Evolutionary conservation across 2,329 filamentous ascomycete species (phyloP).

Genomic region (Colletotrichum tanaceti): DNA sequence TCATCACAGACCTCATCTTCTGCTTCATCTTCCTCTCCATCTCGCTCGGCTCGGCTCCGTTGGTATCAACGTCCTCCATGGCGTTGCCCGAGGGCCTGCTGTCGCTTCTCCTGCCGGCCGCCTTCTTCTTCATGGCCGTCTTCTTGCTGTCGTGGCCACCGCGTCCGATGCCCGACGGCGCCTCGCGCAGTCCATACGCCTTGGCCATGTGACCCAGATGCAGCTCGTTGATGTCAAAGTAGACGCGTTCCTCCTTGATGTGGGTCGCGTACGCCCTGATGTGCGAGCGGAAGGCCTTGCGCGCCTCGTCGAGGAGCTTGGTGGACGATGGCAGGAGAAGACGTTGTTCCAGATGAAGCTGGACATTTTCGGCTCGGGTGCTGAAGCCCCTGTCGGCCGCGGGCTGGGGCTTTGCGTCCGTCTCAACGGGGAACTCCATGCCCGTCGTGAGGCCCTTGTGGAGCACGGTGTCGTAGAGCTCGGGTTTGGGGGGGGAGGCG

Average conservation of each 20-base stretch:
- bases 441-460: constrained; percentile 73
- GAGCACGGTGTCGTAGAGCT: constrained; percentile 66
- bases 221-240: constrained; percentile 91
- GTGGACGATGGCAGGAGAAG: constrained; percentile 56
- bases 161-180: constrained; percentile 82
- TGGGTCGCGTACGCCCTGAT: constrained; percentile 96
- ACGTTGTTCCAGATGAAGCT: constrained; percentile 70
- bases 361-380: constrained; percentile 65
- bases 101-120: constrained; percentile 38
- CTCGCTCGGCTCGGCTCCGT: constrained; percentile 53
- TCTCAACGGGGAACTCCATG: constrained; percentile 77
- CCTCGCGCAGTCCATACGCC: constrained; percentile 89
- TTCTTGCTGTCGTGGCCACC: constrained; percentile 62
- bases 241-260: constrained; percentile 82
- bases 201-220: constrained; percentile 96
- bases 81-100: constrained; percentile 42
- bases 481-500: constrained; percentile 60
- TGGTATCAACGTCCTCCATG: constrained; percentile 46
- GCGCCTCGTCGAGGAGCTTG: constrained; percentile 81
- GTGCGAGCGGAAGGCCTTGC: constrained; percentile 90
- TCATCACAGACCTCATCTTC: constrained; percentile 68
- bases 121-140: constrained; percentile 49
- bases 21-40: constrained; percentile 74
- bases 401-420: constrained; percentile 60
- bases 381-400: constrained; percentile 59